Base-by-base conservation (phyloP, 176 grass and related monocot genomes). In the Triticum dicoccoides region DNA sequence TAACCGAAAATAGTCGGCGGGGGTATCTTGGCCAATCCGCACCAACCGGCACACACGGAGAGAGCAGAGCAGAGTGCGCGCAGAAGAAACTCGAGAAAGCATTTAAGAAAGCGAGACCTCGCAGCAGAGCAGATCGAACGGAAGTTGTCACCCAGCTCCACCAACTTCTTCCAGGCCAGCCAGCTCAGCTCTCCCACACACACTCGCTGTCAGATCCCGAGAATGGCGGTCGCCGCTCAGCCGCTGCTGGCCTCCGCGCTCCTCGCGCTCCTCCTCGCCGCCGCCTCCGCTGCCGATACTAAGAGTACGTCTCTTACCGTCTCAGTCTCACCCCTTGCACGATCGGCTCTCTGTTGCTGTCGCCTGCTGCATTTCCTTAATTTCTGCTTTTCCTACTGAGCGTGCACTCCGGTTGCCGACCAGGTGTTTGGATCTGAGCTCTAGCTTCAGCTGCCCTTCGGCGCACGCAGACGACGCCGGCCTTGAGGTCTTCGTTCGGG, bases 251-350 rank as follows among this genome's bases (percentile, higher is more conserved):
- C 88, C 78, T 84, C 76, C 64, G 35, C 88, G 68, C 77, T 95
- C 37, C 83, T 86, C 29, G 86, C 83, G 65, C 71, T 92, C 30
- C 80, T 90, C 85, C 88, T 92, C 90, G 86, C 92, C 49, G 81
- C 77, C 51, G 76, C 80, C 72, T 91, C 83, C 15, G 94, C 94
- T 41, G 77, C 92, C 59, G 97, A 94, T 88, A 94, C 87, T 88
- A 99, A 91, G 85, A 85, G 97, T 99, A 85, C 25, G 32, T 7
- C 13, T 42, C 63, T 54, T 56, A 45, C 80, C 44, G 15, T 35
- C 71, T 61, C 29, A 20, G 12, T 35, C 71, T 61, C 14, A 20
- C 30, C 39, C 41, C 9, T 38, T 65, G 81, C 41, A 13, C 30
- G 75, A 58, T 81, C 23, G 18, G 9, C 6, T 84, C 18, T 66